Evolutionary conservation across 352 stramenopile species (phyloP).

Genomic region (Phytopythium delawarense): DNA sequence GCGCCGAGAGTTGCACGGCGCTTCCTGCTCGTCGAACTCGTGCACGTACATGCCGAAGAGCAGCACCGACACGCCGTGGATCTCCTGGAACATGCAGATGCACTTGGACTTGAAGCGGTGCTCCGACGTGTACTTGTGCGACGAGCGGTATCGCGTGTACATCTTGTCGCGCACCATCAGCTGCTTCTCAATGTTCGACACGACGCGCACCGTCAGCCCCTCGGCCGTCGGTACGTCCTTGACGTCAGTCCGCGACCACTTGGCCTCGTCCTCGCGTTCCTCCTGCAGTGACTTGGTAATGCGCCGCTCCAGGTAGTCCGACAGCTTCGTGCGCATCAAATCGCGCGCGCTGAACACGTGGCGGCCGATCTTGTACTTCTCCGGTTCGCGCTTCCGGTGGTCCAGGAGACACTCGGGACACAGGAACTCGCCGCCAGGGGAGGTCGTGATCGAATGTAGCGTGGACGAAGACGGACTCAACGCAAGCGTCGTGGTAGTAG

Average conservation of each 20-base stretch:
- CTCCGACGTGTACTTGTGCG: constrained; percentile 85
- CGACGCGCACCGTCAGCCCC: constrained; percentile 91
- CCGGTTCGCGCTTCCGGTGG: constrained; percentile 75
- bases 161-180: constrained; percentile 95
- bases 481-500: constrained; percentile 24
- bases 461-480: constrained; percentile 22
- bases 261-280: constrained; percentile 84
- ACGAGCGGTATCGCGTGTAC: constrained; percentile 93
- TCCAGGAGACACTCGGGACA: constrained; percentile 95
- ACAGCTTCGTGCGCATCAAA: constrained; percentile 93
- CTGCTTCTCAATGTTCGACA: constrained; percentile 96
- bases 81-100: constrained; percentile 99
- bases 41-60: constrained; percentile 99
- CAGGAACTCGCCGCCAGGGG: constrained; percentile 80
- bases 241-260: constrained; percentile 74
- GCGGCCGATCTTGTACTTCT: constrained; percentile 79
- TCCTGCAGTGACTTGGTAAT: constrained; percentile 87
- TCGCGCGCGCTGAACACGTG: constrained; percentile 93
- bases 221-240: constrained; percentile 91
- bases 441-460: constrained; percentile 69
- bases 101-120: constrained; percentile 97
- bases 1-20: constrained; percentile 91
- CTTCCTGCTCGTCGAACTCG: constrained; percentile 98
- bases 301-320: constrained; percentile 92
- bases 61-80: constrained; percentile 98